phyloP scores from a whole-genome alignment of 768 basidiomycete genomes.

The Cyclocybe aegerita region DNA sequence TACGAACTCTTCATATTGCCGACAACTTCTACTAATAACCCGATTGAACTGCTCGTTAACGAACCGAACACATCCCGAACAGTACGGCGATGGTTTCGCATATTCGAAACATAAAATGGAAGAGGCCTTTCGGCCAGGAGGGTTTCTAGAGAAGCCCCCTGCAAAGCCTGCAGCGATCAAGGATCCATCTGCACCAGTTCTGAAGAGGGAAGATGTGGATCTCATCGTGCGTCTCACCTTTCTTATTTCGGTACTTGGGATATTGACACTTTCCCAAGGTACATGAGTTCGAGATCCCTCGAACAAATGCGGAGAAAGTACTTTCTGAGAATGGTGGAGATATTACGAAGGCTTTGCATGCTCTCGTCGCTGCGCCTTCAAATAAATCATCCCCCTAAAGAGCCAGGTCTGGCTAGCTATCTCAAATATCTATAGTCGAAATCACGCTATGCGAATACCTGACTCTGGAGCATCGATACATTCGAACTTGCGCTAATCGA shows the following conservation, averaged over 20 bases:
- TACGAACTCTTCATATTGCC: conserved; percentile 27
- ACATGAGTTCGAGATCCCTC: conserved; percentile 63
- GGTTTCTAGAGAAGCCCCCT: conserved; percentile 52
- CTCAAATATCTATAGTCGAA: too few relatives aligned
- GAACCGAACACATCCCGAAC: background rate
- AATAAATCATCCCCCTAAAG: too few relatives aligned
- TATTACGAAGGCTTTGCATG: too few relatives aligned
- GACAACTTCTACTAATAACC: background rate
- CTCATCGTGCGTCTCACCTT: conserved; percentile 46
- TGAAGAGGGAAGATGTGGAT: conserved; percentile 65
- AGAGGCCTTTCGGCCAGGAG: conserved; percentile 57
- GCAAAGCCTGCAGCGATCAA: conserved; percentile 21
- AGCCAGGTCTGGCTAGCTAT: too few relatives aligned
- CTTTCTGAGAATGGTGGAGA: conserved; percentile 54
- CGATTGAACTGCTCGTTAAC: too few relatives aligned
- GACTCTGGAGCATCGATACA: conserved; percentile 42
- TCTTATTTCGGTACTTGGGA: background rate
- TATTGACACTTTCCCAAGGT: conserved; percentile 36
- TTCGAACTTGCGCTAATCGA: conserved; percentile 81
- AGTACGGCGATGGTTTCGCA: conserved; percentile 67
- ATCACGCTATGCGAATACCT: too few relatives aligned
- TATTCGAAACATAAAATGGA: conserved; percentile 70
- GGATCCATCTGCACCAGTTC: conserved; percentile 32
- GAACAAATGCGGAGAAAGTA: conserved; percentile 57
- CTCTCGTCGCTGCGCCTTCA: conserved; percentile 9